phyloP scores from a whole-genome alignment of 306 rosid species.

The Ziziphus jujuba region DNA sequence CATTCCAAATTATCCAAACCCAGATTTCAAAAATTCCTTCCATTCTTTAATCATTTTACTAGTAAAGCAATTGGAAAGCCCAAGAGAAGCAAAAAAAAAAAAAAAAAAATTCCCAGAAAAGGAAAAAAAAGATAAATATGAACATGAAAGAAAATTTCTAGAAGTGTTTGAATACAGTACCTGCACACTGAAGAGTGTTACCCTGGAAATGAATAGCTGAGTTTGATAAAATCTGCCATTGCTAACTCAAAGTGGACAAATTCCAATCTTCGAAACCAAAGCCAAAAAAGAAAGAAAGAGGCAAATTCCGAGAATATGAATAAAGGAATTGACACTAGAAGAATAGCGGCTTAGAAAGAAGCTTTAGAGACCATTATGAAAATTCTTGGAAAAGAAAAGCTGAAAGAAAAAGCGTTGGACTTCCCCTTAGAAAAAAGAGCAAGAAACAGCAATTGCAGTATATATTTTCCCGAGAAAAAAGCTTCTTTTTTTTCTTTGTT shows the following conservation, averaged over 20 bases:
- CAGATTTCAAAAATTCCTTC: conserved; percentile 8
- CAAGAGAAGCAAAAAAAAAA: background rate
- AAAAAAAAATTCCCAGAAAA: background rate
- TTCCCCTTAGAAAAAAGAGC: conserved; percentile 1
- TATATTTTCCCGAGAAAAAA: background rate
- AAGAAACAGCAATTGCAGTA: background rate
- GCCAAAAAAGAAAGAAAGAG: no score
- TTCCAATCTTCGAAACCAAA: no score
- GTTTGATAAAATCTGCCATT: background rate
- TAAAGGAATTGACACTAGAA: no score
- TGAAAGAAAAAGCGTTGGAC: background rate
- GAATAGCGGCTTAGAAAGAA: background rate
- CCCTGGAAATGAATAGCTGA: background rate
- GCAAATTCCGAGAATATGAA: background rate
- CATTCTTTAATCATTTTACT: background rate
- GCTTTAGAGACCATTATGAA: background rate
- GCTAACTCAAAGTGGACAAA: background rate
- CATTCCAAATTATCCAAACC: conserved; percentile 16
- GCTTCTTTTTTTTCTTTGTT: no score
- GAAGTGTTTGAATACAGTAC: background rate
- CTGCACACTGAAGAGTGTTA: background rate
- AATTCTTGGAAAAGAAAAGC: background rate
- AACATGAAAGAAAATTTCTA: background rate
- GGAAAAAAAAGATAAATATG: background rate
- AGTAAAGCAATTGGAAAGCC: background rate